Evolutionary conservation across 2,329 filamentous ascomycete species (phyloP).

Genomic region (Pyricularia sp.): DNA sequence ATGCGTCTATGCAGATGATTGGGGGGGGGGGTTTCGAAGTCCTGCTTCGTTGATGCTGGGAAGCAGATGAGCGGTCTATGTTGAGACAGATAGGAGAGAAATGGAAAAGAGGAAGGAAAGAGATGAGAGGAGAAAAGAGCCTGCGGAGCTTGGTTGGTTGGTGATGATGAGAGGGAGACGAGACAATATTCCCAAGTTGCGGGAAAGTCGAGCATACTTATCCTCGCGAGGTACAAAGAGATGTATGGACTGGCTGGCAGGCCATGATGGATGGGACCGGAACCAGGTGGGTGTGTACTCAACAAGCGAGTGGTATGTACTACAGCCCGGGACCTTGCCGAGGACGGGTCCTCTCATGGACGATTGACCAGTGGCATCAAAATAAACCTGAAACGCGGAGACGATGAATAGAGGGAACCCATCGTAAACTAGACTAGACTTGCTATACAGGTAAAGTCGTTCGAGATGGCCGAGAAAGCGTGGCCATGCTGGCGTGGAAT

Average conservation of each 20-base stretch:
- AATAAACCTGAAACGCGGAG: conserved; percentile 21
- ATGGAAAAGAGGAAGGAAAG: conserved; percentile 9
- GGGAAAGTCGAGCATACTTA: conserved; percentile 16
- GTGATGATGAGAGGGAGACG: conserved; percentile 14
- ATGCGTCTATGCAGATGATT: background rate
- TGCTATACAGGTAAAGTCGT: conserved; percentile 7
- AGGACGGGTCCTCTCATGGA: conserved; percentile 1
- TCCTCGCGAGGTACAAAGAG: conserved; percentile 12
- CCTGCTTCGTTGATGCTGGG: conserved; percentile 4
- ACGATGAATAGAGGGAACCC: conserved; percentile 9
- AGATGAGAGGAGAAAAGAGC: conserved; percentile 14
- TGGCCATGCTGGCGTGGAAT: conserved; percentile 6
- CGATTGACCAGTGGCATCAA: conserved; percentile 11
- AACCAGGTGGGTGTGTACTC: conserved; percentile 10
- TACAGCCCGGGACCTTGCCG: conserved; percentile 10
- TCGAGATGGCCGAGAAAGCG: conserved; percentile 8
- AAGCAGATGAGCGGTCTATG: background rate
- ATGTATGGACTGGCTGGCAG: background rate
- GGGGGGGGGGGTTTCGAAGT: background rate
- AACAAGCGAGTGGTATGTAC: conserved; percentile 7
- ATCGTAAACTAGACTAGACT: conserved; percentile 5
- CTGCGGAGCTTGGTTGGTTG: conserved; percentile 15
- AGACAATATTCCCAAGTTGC: conserved; percentile 10
- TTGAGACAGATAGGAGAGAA: conserved; percentile 8
- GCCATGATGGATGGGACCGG: conserved; percentile 10